Percentiles rank a stretch among this genome's conserved stretches.
These are phyloP conservation scores for Mortierella sp. DNA, from an alignment of 371 early-diverging fungal species.

Conservation along the genomic window DNA sequence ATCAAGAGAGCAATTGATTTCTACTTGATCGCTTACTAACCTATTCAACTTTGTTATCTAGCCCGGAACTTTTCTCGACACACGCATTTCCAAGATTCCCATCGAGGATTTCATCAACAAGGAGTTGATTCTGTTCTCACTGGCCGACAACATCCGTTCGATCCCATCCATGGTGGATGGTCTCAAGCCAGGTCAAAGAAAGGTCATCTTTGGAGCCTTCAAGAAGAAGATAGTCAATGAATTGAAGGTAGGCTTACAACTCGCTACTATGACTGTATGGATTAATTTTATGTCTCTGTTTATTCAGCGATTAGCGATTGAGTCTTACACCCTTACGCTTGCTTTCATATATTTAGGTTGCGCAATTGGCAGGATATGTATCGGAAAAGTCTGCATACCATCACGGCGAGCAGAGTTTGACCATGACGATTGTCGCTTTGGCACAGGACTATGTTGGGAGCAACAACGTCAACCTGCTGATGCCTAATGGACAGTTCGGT, in stretches of 20 bases:
- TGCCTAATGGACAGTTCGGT: slow-evolving; percentile 98
- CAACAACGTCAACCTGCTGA: slow-evolving; percentile 97
- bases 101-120: slow-evolving; percentile 98
- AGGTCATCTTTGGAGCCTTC: slow-evolving; percentile 96
- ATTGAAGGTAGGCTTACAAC: slow-evolving; percentile 86
- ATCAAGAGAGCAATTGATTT: not conserved
- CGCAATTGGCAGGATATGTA: slow-evolving; percentile 97
- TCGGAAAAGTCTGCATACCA: slow-evolving; percentile 97
- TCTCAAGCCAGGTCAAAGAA: slow-evolving; percentile 99
- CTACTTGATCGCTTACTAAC: not conserved
- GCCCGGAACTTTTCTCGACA: slow-evolving; percentile 98
- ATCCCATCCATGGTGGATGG: slow-evolving; percentile 99
- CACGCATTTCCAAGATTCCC: slow-evolving; percentile 81
- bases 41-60: slow-evolving; percentile 29
- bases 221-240: slow-evolving; percentile 90
- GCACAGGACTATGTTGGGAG: slow-evolving; percentile 99
- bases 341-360: slow-evolving; percentile 64
- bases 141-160: slow-evolving; percentile 98
- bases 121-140: slow-evolving; percentile 97
- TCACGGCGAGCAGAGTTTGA: slow-evolving; percentile 97
- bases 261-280: not conserved
- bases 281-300: not conserved
- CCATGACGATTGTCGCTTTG: slow-evolving; percentile 95
- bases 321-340: not conserved
- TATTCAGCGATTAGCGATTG: not conserved